Evolutionary conservation across 495 filamentous ascomycete species (phyloP).

Genomic region (Trichoderma asperelloides): DNA sequence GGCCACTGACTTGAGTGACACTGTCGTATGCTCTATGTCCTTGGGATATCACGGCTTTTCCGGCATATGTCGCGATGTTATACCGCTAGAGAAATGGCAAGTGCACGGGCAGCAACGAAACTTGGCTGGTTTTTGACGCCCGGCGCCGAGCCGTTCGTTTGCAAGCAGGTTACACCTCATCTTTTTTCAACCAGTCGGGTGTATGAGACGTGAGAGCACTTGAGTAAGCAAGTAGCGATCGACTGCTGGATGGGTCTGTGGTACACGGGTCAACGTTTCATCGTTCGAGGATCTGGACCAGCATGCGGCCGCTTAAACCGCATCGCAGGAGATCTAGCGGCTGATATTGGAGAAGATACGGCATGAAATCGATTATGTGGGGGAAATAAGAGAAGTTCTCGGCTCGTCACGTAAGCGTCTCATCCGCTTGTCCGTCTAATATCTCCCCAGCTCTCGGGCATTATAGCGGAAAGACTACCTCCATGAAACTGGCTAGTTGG

Average conservation of each 20-base stretch:
- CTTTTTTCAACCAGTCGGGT: neutral
- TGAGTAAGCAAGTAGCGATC: neutral
- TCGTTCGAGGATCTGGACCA: neutral
- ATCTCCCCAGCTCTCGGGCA: neutral
- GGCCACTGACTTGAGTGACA: neutral
- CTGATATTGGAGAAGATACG: neutral
- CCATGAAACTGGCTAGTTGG: neutral
- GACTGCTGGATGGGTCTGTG: neutral
- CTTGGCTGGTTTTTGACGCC: neutral
- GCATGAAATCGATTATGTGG: neutral
- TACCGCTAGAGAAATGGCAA: neutral
- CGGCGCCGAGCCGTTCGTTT: slow-evolving; percentile 1
- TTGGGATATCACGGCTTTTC: neutral
- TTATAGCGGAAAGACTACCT: neutral
- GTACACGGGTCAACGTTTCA: neutral
- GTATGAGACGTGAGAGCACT: neutral
- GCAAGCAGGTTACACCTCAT: neutral
- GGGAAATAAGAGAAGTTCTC: neutral
- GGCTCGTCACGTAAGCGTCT: neutral
- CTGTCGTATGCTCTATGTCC: neutral
- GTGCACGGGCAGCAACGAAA: neutral
- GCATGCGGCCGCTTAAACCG: neutral
- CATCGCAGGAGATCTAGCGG: neutral
- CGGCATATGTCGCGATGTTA: slow-evolving; percentile 4
- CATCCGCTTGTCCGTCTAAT: neutral